Conservation (phyloP, 176 grass and related monocot genomes). For the Ananas comosus region DNA sequence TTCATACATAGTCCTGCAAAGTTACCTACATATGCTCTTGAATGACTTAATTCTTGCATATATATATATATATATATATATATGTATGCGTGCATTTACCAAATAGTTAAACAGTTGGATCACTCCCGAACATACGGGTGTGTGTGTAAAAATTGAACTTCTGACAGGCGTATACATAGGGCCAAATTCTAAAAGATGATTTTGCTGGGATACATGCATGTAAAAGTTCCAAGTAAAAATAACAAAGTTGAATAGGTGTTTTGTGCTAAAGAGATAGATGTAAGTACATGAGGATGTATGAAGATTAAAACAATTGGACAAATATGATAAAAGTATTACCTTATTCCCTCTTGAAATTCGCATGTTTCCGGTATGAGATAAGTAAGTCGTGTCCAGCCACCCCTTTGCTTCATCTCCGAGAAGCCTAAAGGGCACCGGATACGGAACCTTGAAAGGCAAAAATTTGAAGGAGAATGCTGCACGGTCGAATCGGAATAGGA, state of each 20-base stretch:
- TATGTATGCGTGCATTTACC: too few relatives aligned
- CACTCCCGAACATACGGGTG: too few relatives aligned
- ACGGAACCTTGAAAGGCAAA: conserved; percentile 97
- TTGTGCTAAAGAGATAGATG: neutral
- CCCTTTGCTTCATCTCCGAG: conserved; percentile 96
- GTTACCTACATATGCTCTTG: too few relatives aligned
- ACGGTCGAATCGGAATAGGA: conserved; percentile 84
- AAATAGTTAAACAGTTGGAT: too few relatives aligned
- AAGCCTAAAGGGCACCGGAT: conserved; percentile 88
- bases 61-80: too few relatives aligned
- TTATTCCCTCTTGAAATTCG: conserved; percentile 97
- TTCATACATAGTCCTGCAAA: too few relatives aligned
- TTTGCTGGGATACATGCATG: too few relatives aligned
- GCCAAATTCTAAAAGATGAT: too few relatives aligned
- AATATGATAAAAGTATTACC: conserved; percentile 36
- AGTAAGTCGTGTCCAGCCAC: conserved; percentile 93
- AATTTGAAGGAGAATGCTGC: conserved; percentile 89
- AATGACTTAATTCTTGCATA: too few relatives aligned
- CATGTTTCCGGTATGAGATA: conserved; percentile 69
- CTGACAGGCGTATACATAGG: too few relatives aligned
- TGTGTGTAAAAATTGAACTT: too few relatives aligned
- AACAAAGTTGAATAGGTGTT: neutral
- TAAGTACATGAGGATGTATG: neutral
- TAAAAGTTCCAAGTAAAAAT: too few relatives aligned
- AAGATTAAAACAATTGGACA: neutral